Evolutionary conservation across 2,329 filamentous ascomycete genomes (phyloP), one percentile per base, ranked within the genome.

Genomic region (Penicillium sp.): DNA sequence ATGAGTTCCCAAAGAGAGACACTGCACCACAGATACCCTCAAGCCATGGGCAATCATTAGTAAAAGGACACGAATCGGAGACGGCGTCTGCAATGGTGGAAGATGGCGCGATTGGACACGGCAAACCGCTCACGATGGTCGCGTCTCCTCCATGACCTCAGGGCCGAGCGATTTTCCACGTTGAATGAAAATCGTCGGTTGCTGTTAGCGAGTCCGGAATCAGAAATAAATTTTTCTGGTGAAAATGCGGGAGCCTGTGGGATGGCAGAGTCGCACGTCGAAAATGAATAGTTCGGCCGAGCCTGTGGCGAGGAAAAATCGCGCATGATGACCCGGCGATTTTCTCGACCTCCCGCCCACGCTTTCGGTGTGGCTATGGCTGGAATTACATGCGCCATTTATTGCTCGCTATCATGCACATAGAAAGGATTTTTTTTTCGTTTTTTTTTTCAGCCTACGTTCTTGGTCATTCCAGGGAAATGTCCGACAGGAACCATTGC

Each of bases 231-330:
- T 10, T 2, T 36, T 43, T 38, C 15, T 13, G 7, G 15, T 18
- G 6, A 6, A 38, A 58, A 53, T 44, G 16, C 33, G 41, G 57
- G 51, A 52, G 50, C 44, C 49, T 49, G 39, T 34, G 34, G 26
- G 36, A 36, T 23, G 38, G 23, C 24, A n/a, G 31, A 44, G 45
- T 53, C 12, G 42, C 41, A 52, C 45, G 42, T 49, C 47, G 34
- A 38, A 28, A 44, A 47, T 41, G 46, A 49, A 51, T 16, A 43
- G 26, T 36, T 51, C 42, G 47, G 47, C 31, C 41, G 36, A 36
- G 18, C 45, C 45, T 51, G 51, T 63, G 61, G 59, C 28, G 49
- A 57, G 42, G 51, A 61, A 57, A 58, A 63, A 63, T 63, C 59
- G 47, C 61, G 52, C 61, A 63, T 21, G 29, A 31, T 45, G 38